Evolutionary conservation across 805 yeast species (phyloP), one percentile per base, ranked within the genome.

Genomic region (Lachancea cidri): DNA sequence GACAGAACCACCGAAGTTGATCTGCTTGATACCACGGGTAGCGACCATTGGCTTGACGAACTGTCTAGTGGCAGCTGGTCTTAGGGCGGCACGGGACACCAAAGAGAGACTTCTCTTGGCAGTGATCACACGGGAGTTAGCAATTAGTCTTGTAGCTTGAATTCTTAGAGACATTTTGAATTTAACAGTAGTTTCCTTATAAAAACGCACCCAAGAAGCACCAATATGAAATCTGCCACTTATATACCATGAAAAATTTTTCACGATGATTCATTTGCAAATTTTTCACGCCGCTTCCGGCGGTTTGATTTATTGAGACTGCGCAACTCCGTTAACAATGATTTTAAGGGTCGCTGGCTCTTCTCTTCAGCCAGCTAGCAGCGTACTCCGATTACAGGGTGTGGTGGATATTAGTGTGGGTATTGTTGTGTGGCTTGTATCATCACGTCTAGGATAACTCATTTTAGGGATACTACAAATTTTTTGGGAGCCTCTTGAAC

Each of bases 1-100:
- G 62, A 83, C 86, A 56, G 81, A 78, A 72, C 97, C 97, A 69
- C 87, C 96, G 64, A 93, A 93, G 82, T 87, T 86, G 76, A 93
- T 93, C 74, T 86, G 80, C 79, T 93, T 88, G 65, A 91, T 67
- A 74, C 98, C 98, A 74, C 98, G 86, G 58, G 76, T 70, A 57
- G 82, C 81, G 54, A 72, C 63, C 62, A 75, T 67, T 64, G 75
- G 64, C 41, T 55, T 60, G 69, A 64, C 55, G 30, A 51, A 49
- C 32, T 76, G 73, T 57, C 75, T 68, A 46, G 72, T 60, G 53
- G 76, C 68, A 53, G 83, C 70, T 74, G 88, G 78, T 63, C 74
- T 74, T 56, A 79, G 69, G 47, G 78, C 68, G 55, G 68, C 61
- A 47, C 66, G 52, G 41, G 72, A 58, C 43, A 70, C 66, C 43